A percentile compares a stretch with the other conserved stretches of the same genome.
phyloP scores from a whole-genome alignment of 176 grass and related monocot species.

The Elymus sibiricus region DNA sequence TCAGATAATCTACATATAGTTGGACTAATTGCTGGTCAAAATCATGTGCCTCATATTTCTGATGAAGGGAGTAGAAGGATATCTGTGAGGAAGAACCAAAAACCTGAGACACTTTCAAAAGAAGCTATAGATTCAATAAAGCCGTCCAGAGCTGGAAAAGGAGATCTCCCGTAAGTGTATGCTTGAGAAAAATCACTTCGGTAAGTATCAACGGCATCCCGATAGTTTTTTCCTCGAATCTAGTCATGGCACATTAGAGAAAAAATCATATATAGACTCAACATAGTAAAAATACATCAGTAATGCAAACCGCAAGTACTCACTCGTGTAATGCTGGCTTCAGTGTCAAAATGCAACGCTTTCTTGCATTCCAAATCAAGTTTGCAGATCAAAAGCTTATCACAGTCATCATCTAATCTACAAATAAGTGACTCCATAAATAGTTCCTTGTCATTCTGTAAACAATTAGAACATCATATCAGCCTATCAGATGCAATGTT shows the following conservation, averaged over 20 bases:
- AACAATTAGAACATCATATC: constrained; percentile 24
- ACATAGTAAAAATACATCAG: constrained; percentile 4
- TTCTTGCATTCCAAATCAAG: constrained; percentile 89
- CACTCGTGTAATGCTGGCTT: constrained; percentile 45
- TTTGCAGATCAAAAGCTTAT: constrained; percentile 88
- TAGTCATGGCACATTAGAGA: constrained; percentile 26
- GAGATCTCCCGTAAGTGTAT: constrained; percentile 65
- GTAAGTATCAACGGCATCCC: constrained; percentile 43
- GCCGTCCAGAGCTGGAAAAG: constrained; percentile 83
- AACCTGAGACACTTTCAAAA: constrained; percentile 71
- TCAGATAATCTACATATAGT: constrained; percentile 10
- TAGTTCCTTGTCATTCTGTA: constrained; percentile 73
- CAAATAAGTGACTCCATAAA: constrained; percentile 99
- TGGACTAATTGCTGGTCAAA: neutral
- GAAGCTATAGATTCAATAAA: constrained; percentile 94
- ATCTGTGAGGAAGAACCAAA: constrained; percentile 5
- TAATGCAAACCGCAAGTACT: constrained; percentile 21
- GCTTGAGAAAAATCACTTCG: constrained; percentile 57
- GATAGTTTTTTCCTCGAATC: constrained; percentile 58
- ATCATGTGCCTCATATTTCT: neutral
- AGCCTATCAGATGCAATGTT: constrained; percentile 8
- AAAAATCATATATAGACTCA: neutral
- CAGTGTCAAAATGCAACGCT: constrained; percentile 83
- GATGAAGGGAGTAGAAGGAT: neutral
- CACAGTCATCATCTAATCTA: constrained; percentile 73